Evolutionary conservation across 805 yeast species (phyloP).

Genomic region (Yamadazyma philogaea): DNA sequence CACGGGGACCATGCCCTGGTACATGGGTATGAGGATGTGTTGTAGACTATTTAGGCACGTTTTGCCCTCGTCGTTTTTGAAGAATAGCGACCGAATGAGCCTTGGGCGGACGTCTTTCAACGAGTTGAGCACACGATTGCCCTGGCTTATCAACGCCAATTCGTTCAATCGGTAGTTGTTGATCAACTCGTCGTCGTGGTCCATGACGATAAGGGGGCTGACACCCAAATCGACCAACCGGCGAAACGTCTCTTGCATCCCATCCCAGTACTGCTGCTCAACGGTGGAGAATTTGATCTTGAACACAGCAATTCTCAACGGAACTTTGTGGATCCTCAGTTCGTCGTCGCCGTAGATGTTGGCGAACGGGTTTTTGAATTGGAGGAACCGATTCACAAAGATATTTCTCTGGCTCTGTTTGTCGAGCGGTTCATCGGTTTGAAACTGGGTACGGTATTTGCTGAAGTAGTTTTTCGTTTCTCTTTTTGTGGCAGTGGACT

Average conservation of each 20-base stretch:
- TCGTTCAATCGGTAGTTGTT: conserved; percentile 30
- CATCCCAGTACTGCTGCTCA: conserved; percentile 30
- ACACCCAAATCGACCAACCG: conserved; percentile 64
- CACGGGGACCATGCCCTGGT: conserved; percentile 56
- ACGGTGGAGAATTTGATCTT: conserved; percentile 44
- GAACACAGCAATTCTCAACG: conserved; percentile 55
- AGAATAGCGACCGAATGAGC: conserved; percentile 27
- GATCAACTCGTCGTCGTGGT: conserved; percentile 33
- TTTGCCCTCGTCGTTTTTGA: conserved; percentile 10
- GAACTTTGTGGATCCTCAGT: conserved; percentile 35
- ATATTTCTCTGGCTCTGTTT: conserved; percentile 29
- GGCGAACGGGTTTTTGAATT: conserved; percentile 31
- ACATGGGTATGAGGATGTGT: conserved; percentile 37
- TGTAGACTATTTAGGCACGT: conserved; percentile 23
- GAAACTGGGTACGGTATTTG: conserved; percentile 56
- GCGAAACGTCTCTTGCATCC: conserved; percentile 55
- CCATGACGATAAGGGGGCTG: conserved; percentile 67
- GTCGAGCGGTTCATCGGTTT: conserved; percentile 18
- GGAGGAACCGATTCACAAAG: conserved; percentile 31
- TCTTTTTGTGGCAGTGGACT: conserved; percentile 89
- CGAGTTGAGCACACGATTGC: conserved; percentile 25
- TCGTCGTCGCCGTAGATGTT: conserved; percentile 31
- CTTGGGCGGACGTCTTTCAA: conserved; percentile 23
- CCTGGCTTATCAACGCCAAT: conserved; percentile 29
- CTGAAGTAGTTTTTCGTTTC: conserved; percentile 81